Conservation (phyloP, 164 flowering plant genomes). For the Macadamia integrifolia region DNA sequence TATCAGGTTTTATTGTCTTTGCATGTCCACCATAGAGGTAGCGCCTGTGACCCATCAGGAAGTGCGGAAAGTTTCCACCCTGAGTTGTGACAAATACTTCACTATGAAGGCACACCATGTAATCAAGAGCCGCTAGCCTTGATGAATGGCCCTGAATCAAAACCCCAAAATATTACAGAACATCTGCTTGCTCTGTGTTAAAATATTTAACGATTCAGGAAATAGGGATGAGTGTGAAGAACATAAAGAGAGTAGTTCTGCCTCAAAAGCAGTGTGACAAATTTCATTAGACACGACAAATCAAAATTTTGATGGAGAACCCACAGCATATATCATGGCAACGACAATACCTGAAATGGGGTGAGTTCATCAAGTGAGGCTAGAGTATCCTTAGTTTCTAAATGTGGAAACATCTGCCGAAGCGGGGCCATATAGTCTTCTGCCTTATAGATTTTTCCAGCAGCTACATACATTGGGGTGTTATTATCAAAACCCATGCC, state of each 20-base stretch:
- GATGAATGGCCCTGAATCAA: conserved; percentile 79
- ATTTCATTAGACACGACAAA: conserved; percentile 1
- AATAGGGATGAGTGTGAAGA: no score
- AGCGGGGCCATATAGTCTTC: conserved; percentile 87
- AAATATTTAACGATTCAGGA: neutral
- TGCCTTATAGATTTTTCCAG: conserved; percentile 83
- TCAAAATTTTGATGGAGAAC: conserved; percentile 3
- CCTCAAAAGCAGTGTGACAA: no score
- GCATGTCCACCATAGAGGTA: conserved; percentile 82
- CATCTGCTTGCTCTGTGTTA: conserved; percentile 2
- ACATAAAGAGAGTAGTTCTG: no score
- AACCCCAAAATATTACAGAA: conserved; percentile 9
- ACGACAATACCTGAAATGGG: conserved; percentile 58
- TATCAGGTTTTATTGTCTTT: conserved; percentile 81
- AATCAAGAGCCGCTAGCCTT: conserved; percentile 96
- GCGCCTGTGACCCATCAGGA: conserved; percentile 93
- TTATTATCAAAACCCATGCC: conserved; percentile 97
- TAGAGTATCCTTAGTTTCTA: conserved; percentile 80
- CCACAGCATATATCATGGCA: neutral
- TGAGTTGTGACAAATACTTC: conserved; percentile 94
- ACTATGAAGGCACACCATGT: conserved; percentile 86
- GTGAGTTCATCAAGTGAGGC: conserved; percentile 79
- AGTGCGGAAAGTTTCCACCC: conserved; percentile 97
- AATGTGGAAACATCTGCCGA: conserved; percentile 72
- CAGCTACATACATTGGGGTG: conserved; percentile 78